Base-by-base conservation (phyloP, 2,329 filamentous ascomycete species). In the Colletotrichum theobromicola region DNA sequence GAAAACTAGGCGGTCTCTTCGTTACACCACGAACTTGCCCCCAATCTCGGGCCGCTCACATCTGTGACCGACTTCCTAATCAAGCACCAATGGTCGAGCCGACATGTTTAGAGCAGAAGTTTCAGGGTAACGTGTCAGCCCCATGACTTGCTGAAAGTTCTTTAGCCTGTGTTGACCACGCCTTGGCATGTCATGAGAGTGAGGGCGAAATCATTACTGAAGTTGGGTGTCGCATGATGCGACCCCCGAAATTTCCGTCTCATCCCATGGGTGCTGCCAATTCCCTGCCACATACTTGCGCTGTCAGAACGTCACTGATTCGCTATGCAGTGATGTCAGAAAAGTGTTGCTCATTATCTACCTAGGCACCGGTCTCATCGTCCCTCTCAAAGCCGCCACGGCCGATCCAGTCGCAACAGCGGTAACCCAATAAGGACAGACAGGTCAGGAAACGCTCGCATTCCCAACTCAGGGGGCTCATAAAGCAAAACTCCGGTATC, bases 401-500 rank as follows among this genome's bases (percentile, higher is more conserved):
- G 28, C 16, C 42, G 8, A 16, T 55, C 13, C 24, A 53, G 9
- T 24, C 37, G 53, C 32, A 16, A 9, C 5, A 10, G 16, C 16
- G 24, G 34, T 37, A 10, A 55, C 16, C 57, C 72, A 72, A 62
- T 67, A 72, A 63, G 68, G 72, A 74, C 72, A 74, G 72, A 63
- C 66, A 65, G n/a, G 37, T 24, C 21, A 72, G 63, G 28, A 58
- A 75, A 67, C 46, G 69, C 68, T 75, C 69, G 62, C 68, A 58
- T 21, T 67, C 46, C 72, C 35, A 32, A 30, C 28, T 34, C 42
- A 32, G 28, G n/a, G 15, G 15, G 21, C 34, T 34, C 8, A 28
- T 37, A 62, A 37, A 62, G 21, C 10, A 30, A 42, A 65, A 75
- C 69, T 37, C 70, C 73, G 61, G 26, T 53, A 58, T 74, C 61